phyloP scores from a whole-genome alignment of 2,329 filamentous ascomycete species.

The Pseudonectria foliicola region DNA sequence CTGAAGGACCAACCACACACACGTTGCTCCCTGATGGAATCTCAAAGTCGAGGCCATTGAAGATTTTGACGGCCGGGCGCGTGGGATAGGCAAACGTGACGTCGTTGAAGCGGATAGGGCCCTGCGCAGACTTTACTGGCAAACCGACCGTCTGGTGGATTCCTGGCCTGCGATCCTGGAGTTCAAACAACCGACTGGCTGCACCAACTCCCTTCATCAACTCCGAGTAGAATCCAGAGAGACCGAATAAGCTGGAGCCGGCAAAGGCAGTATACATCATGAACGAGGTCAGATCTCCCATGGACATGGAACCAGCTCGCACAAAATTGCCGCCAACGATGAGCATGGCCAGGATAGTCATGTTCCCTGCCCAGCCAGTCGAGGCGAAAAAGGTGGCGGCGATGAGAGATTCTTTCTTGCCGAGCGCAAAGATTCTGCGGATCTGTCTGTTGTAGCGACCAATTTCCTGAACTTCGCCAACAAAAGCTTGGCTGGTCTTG shows the following conservation, averaged over 20 bases:
- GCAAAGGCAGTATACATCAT: constrained; percentile 95
- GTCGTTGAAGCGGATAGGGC: constrained; percentile 79
- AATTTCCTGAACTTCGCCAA: constrained; percentile 85
- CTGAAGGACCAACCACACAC: constrained; percentile 91
- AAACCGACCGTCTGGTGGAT: constrained; percentile 81
- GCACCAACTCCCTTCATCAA: constrained; percentile 98
- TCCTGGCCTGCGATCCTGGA: constrained; percentile 81
- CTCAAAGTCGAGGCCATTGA: constrained; percentile 79
- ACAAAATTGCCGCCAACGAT: constrained; percentile 90
- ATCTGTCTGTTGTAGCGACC: constrained; percentile 87
- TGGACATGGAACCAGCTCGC: constrained; percentile 73
- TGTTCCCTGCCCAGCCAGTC: constrained; percentile 89
- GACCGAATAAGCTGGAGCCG: constrained; percentile 80
- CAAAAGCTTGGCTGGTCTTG: constrained; percentile 92
- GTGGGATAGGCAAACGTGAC: constrained; percentile 91
- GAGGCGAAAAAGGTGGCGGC: constrained; percentile 83
- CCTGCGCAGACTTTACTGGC: constrained; percentile 75
- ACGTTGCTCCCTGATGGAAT: constrained; percentile 93
- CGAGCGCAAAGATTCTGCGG: constrained; percentile 83
- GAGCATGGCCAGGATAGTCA: constrained; percentile 87
- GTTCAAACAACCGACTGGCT: constrained; percentile 89
- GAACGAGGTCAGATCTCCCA: constrained; percentile 92
- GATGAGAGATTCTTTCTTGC: constrained; percentile 78
- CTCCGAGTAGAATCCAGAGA: constrained; percentile 95
- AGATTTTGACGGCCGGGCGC: constrained; percentile 83